Percentiles rank a stretch among this genome's conserved stretches.
Evolutionary conservation across 73 alveolate genomes (phyloP).

Genomic region (Paramecium tetraurelia): DNA sequence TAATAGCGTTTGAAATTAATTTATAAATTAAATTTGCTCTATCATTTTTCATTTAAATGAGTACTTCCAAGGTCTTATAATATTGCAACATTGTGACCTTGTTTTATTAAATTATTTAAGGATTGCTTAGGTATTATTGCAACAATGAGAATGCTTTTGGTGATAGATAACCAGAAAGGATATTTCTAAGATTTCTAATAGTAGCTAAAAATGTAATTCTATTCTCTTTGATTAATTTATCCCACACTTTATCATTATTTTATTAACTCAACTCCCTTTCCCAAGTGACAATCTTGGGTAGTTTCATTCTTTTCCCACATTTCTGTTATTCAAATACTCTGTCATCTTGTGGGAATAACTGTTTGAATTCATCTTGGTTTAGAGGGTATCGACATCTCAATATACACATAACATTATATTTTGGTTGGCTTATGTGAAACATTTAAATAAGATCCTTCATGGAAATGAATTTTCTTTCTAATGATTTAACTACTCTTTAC

Average conservation of each 20-base stretch:
- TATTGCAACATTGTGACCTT: conserved; percentile 54
- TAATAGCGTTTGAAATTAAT: not conserved
- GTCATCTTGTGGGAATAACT: not conserved
- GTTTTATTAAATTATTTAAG: not conserved
- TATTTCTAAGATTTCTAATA: conserved; percentile 59
- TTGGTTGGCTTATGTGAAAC: conserved; percentile 65
- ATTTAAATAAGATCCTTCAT: conserved; percentile 58
- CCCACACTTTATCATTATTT: conserved; percentile 63
- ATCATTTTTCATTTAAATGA: not conserved
- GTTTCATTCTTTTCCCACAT: conserved; percentile 65
- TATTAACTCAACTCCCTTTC: conserved; percentile 60
- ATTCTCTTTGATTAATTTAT: conserved; percentile 36
- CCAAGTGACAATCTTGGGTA: conserved; percentile 62
- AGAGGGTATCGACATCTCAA: conserved; percentile 65
- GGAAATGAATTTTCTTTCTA: conserved; percentile 48
- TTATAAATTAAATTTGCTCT: not conserved
- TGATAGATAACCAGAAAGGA: conserved; percentile 45
- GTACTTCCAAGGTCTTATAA: conserved; percentile 25
- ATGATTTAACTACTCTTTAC: not conserved
- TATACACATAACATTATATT: conserved; percentile 28
- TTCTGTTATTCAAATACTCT: conserved; percentile 42
- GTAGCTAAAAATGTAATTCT: conserved; percentile 61
- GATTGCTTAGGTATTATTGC: not conserved
- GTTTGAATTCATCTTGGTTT: conserved; percentile 57
- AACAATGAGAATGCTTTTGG: not conserved